A percentile compares a stretch with the other conserved stretches of the same genome.
Evolutionary conservation across 768 basidiomycete species (phyloP).

Genomic region (Tubosaeta brunneosetosa): DNA sequence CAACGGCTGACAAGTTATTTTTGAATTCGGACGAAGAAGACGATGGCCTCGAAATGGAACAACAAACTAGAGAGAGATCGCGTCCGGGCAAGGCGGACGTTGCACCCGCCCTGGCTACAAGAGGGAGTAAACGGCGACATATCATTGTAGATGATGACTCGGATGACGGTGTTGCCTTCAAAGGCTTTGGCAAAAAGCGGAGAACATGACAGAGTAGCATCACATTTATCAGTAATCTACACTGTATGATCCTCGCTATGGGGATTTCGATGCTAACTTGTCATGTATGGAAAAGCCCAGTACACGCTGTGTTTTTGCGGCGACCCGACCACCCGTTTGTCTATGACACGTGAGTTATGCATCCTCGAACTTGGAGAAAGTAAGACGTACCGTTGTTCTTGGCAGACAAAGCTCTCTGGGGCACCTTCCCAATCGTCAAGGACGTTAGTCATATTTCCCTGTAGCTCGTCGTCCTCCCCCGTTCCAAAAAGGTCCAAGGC

Average conservation of each 20-base stretch:
- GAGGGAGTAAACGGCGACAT: conserved; percentile 25
- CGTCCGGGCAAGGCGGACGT: conserved; percentile 4
- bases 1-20: conserved; percentile 41
- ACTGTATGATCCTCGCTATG: not conserved
- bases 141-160: conserved; percentile 61
- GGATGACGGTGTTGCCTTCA: conserved; percentile 68
- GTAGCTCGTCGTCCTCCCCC: conserved; percentile 56
- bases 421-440: conserved; percentile 95
- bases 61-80: not conserved
- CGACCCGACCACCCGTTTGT: conserved; percentile 84
- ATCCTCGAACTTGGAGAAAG: not conserved
- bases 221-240: conserved; percentile 6
- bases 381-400: conserved; percentile 73
- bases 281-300: conserved; percentile 81
- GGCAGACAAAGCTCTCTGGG: conserved; percentile 96
- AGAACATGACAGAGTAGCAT: conserved; percentile 4
- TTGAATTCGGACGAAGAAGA: conserved; percentile 47
- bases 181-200: conserved; percentile 47
- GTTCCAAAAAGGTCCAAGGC: conserved; percentile 91
- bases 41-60: not conserved
- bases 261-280: conserved; percentile 41
- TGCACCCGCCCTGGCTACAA: conserved; percentile 6
- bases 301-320: conserved; percentile 82
- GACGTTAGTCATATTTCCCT: conserved; percentile 52
- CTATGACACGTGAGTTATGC: conserved; percentile 31